Base-by-base conservation (phyloP, 352 stramenopile species). In the Globisporangium cylindrosporum region DNA sequence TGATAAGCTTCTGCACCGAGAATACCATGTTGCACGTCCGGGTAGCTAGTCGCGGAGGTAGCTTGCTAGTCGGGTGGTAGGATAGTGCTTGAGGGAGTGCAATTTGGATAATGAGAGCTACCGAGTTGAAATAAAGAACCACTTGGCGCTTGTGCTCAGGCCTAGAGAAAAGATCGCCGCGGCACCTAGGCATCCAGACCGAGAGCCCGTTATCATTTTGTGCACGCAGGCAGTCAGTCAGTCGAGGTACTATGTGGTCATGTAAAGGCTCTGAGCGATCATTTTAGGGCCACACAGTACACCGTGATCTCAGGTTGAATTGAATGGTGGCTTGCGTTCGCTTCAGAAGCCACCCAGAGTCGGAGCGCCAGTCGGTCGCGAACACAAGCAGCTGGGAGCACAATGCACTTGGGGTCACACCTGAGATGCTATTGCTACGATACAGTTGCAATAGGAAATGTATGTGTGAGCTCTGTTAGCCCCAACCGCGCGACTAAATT, bases 1-100 rank as follows among this genome's bases (percentile, higher is more conserved):
- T 34, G 60, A 66, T 58, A 36, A 66, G 46, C 27, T 43, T 59
- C 60, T 66, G 60, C 25, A 66, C 22, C 25, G 60, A 58, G 49
- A 43, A 66, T 41, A 46, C 32, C 60, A 66, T 66, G 15, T 9
- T 22, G 27, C 10, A 9, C 10, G 15, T 8, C 10, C 6, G 27
- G 27, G 0, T 34, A 32, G 29, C 29, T 49, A 20, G 18, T 49
- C 18, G 15, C 43, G 4, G n/a, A 48, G 56, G 32, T 15, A 43
- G 36, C 36, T 48, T 32, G 29, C 29, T 32, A 36, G 29, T 29
- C 38, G 6, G 12, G 54, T 34, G 56, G 29, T 25, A 14, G 18
- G 22, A 8, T 36, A 43, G 22, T 63, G 34, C 41, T 55, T 15
- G 22, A 41, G 27, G 43, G 24, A 32, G 59, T 25, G 15, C 38